Evolutionary conservation across 2,329 filamentous ascomycete species (phyloP).

Genomic region (Ophiostoma sp.): DNA sequence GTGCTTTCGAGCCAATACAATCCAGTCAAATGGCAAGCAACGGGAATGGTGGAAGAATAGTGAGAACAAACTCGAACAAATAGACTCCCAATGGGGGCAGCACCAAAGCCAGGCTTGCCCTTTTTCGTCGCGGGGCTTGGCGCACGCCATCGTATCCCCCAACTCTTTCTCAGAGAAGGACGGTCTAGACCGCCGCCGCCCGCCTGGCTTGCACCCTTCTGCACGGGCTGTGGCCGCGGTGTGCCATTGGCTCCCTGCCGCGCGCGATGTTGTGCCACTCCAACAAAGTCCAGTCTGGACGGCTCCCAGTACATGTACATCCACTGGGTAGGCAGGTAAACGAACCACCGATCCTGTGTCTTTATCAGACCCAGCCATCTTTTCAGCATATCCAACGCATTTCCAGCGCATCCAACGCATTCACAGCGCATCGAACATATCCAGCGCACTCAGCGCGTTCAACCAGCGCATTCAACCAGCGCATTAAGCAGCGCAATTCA

Average conservation of each 20-base stretch:
- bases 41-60: not conserved
- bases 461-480: too few relatives aligned
- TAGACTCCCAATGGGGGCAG: not conserved
- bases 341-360: too few relatives aligned
- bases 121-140: not conserved
- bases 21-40: not conserved
- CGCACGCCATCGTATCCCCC: not conserved
- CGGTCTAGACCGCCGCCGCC: constrained; percentile 18
- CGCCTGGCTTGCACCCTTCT: not conserved
- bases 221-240: constrained; percentile 16
- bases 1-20: not conserved
- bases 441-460: too few relatives aligned
- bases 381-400: too few relatives aligned
- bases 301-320: too few relatives aligned
- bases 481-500: too few relatives aligned
- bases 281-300: not conserved
- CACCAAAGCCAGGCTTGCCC: not conserved
- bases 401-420: too few relatives aligned
- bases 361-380: too few relatives aligned
- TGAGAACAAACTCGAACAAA: not conserved
- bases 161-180: not conserved
- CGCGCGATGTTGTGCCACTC: constrained; percentile 3
- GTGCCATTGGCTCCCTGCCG: constrained; percentile 17
- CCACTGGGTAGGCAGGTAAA: not conserved
- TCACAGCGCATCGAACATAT: too few relatives aligned